Base-by-base conservation (phyloP, 2,329 filamentous ascomycete genomes). In the Colletotrichum tropicale region DNA sequence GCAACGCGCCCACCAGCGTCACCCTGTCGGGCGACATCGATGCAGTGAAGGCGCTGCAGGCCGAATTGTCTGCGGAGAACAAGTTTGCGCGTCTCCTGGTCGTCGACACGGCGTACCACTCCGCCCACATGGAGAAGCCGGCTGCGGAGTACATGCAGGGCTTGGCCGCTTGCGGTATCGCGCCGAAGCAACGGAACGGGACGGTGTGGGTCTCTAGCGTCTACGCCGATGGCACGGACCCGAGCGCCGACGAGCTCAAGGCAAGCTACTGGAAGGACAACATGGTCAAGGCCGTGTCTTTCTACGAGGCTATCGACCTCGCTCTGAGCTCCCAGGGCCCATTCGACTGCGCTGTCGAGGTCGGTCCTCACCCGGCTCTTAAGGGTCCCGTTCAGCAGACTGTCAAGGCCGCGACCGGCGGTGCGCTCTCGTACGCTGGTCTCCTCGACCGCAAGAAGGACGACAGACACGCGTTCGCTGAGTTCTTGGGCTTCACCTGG, bases 91-190 rank as follows among this genome's bases (percentile, higher is more conserved):
- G 85, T 3, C 13, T 82, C 1, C 80, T 90, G 8, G 77, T 78
- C 2, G 84, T 89, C 1, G 86, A 89, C 60, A 87, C 83, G 0
- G 88, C 88, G 0, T 90, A 89, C 66, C 88, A 90, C 79, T 89
- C 88, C 0, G 83, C 82, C 1, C 88, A 89, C 77, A 90, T 90
- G 88, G 65, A 78, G 1, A 72, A 30, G 26, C 79, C 85, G 1
- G 83, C 84, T 0, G 76, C 48, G 1, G 74, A 81, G 65, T 88
- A 88, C 70, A 74, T 82, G 5, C 70, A 82, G 30, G 79, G 78
- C 2, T 75, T 88, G 55, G 38, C 69, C 3, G 71, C 68, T 18
- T 84, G 81, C 34, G 74, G 71, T 18, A 82, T 88, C 30, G 48
- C 74, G 0, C 81, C 82, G 1, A 69, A 3, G 16, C 66, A 4